Evolutionary conservation across 2,329 filamentous ascomycete species (phyloP).

Genomic region (Phoma sp.): DNA sequence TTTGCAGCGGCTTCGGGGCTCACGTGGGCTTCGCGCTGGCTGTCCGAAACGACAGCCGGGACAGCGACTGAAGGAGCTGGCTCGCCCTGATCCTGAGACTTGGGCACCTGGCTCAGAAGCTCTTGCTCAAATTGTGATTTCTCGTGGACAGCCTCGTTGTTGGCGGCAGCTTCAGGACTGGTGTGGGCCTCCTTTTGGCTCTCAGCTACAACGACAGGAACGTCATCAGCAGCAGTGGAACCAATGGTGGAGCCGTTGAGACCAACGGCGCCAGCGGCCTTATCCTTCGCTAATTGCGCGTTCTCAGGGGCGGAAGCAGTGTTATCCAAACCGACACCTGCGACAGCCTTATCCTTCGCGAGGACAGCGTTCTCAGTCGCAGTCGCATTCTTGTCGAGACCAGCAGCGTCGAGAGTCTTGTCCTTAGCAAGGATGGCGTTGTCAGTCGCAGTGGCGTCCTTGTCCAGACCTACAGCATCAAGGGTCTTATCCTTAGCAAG

Average conservation of each 20-base stretch:
- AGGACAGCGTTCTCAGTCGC: constrained; percentile 46
- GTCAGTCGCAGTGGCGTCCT: constrained; percentile 24
- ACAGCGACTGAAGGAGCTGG: constrained; percentile 27
- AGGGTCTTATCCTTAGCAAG: constrained; percentile 73
- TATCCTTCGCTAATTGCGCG: constrained; percentile 32
- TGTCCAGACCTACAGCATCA: constrained; percentile 52
- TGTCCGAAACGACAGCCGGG: constrained; percentile 61
- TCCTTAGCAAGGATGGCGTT: constrained; percentile 38
- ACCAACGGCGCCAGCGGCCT: constrained; percentile 46
- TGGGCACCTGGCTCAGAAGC: constrained; percentile 54
- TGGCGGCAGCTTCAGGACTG: constrained; percentile 69
- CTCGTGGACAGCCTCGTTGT: constrained; percentile 68
- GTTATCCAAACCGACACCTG: constrained; percentile 48
- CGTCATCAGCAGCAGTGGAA: constrained; percentile 38
- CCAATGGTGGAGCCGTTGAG: constrained; percentile 24
- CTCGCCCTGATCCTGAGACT: constrained; percentile 50
- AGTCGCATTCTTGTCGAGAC: constrained; percentile 49
- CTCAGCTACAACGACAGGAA: constrained; percentile 69
- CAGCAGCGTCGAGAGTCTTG: constrained; percentile 10
- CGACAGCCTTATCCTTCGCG: constrained; percentile 37
- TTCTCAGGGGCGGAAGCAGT: constrained; percentile 43
- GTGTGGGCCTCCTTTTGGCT: constrained; percentile 70
- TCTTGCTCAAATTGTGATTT: constrained; percentile 76
- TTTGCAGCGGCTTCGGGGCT: constrained; percentile 70
- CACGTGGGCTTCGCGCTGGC: constrained; percentile 68